Evolutionary conservation across 768 basidiomycete genomes (phyloP).

Genomic region (Auriscalpium microsporum): DNA sequence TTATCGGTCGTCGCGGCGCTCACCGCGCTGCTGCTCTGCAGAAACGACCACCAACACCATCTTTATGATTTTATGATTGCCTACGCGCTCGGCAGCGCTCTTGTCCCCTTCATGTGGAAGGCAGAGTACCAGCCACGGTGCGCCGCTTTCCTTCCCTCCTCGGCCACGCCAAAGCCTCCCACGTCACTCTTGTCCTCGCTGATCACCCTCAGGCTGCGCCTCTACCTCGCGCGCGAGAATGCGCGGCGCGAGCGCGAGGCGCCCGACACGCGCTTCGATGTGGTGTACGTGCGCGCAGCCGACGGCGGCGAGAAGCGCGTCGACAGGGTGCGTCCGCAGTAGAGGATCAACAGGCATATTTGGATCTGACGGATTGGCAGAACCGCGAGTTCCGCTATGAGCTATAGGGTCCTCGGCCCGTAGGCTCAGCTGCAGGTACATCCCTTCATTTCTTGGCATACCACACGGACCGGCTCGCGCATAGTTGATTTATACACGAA

Average conservation of each 20-base stretch:
- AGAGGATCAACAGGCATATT: slow-evolving; percentile 43
- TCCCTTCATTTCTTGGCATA: too few relatives aligned
- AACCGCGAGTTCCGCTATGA: slow-evolving; percentile 71
- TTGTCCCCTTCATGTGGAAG: too few relatives aligned
- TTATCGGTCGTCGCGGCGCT: too few relatives aligned
- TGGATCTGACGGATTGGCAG: slow-evolving; percentile 68
- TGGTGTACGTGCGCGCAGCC: too few relatives aligned
- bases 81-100: too few relatives aligned
- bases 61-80: too few relatives aligned
- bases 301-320: slow-evolving; percentile 55
- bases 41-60: too few relatives aligned
- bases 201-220: slow-evolving; percentile 47
- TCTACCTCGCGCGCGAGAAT: slow-evolving; percentile 54
- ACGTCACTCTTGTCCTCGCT: slow-evolving; percentile 51
- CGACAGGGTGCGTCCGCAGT: slow-evolving; percentile 41
- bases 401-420: slow-evolving; percentile 25
- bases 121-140: too few relatives aligned
- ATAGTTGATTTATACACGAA: too few relatives aligned
- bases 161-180: slow-evolving; percentile 6
- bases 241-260: slow-evolving; percentile 44
- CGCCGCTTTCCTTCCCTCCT: background rate
- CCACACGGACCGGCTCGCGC: too few relatives aligned
- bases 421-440: too few relatives aligned
- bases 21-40: too few relatives aligned
- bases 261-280: slow-evolving; percentile 48